These are phyloP conservation scores for Penicillium pulvis DNA, from an alignment of 495 filamentous ascomycete genomes.

Conservation along the genomic window DNA sequence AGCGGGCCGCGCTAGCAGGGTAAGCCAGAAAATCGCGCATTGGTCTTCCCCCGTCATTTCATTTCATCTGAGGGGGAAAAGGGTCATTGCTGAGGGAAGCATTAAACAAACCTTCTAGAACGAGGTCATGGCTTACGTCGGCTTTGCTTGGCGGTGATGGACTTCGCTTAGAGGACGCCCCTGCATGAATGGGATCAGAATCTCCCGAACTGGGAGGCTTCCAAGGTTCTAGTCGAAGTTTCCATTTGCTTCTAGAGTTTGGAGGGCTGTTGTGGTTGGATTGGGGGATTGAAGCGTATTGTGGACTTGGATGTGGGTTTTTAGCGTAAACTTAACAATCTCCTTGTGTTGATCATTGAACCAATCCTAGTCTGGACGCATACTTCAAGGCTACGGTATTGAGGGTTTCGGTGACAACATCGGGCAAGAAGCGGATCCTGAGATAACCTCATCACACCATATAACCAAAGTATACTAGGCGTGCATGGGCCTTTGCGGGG, in stretches of 20 bases:
- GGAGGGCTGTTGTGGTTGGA: too few relatives aligned
- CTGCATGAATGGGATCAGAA: neutral
- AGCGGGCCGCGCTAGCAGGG: neutral
- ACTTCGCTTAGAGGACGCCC: neutral
- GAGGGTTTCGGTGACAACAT: neutral
- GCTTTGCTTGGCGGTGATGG: slow-evolving; percentile 1
- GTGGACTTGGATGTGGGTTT: neutral
- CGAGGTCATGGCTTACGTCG: slow-evolving; percentile 3
- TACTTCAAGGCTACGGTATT: neutral
- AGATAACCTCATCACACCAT: neutral
- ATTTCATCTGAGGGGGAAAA: neutral
- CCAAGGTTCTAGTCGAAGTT: neutral
- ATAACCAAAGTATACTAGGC: neutral
- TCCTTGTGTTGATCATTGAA: neutral
- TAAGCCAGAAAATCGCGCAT: neutral
- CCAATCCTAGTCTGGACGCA: neutral
- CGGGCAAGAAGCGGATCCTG: neutral
- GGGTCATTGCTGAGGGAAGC: neutral
- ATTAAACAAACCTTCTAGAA: neutral
- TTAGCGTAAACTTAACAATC: slow-evolving; percentile 7
- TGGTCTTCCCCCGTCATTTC: neutral
- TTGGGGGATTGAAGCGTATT: too few relatives aligned
- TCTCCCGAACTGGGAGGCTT: neutral
- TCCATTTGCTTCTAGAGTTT: neutral
- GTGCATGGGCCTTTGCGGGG: slow-evolving; percentile 6